Evolutionary conservation across 768 basidiomycete species (phyloP), one percentile per base, ranked within the genome.

Genomic region (Scleroderma citrinum): DNA sequence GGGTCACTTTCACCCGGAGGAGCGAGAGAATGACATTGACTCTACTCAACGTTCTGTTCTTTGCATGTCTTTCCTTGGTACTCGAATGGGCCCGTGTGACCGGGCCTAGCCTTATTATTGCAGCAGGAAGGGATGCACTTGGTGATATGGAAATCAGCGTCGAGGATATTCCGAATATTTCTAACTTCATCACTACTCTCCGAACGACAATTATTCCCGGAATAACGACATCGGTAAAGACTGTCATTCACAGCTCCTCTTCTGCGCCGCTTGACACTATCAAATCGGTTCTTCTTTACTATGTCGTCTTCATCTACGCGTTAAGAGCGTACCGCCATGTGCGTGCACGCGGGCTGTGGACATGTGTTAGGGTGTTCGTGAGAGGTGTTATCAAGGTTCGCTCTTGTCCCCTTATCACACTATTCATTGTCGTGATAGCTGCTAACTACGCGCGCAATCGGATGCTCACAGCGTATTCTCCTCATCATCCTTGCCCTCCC

Each of bases 401-500:
- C 54, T 19, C 10, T 11, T n/a, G n/a, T n/a, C n/a, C 13, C 23
- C 17, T 10, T 29, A 17, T 23, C n/a, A n/a, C 26, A 3, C n/a
- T 26, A 21, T 35, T 53, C 13, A 32, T 21, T 3, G 17, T 26
- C 24, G 13, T 34, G 21, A 8, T 19, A 3, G 11, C 14, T 19
- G 36, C 16, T 29, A 11, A 6, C 24, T 13, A 3, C 11, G 19
- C 21, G 3, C 37, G 26, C 19, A 13, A 21, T 20, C 6, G 17
- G 16, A 40, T 17, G 26, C 23, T 41, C 23, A 29, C 41, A 14
- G 17, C 13, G 38, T 16, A 26, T 30, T 37, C 23, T 34, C 41
- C 31, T 76, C 1, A 61, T 91, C 16, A 69, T 76, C 2, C 69
- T 91, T 2, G 67, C 75, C 1, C 56, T 87, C 16, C 91, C 91